A percentile compares a stretch with the other conserved stretches of the same genome.
Evolutionary conservation across 305 asterid species (phyloP).

Genomic region (Solanum hybrid): DNA sequence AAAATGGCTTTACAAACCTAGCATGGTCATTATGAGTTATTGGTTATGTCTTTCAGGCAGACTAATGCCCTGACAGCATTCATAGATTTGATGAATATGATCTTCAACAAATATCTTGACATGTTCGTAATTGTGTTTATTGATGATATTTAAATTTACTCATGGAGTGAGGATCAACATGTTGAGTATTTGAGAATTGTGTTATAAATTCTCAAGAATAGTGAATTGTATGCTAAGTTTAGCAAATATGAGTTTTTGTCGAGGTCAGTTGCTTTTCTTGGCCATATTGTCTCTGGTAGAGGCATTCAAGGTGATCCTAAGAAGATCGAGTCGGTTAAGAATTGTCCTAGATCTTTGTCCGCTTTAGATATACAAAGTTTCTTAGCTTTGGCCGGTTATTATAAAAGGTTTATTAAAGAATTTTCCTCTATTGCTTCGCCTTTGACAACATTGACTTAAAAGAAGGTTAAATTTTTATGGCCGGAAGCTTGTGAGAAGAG

Average conservation of each 20-base stretch:
- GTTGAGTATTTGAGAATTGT: not conserved
- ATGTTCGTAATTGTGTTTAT: not conserved
- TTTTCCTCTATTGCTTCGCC: not conserved
- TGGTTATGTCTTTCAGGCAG: not conserved
- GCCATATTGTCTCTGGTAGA: not conserved
- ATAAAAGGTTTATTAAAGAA: not conserved
- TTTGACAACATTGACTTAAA: not conserved
- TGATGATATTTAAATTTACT: too few species aligned
- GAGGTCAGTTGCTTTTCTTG: not conserved
- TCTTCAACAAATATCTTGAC: not conserved
- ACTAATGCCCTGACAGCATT: not conserved
- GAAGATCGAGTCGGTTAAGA: not conserved
- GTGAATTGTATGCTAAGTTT: not conserved
- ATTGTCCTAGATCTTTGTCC: not conserved
- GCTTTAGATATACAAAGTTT: not conserved
- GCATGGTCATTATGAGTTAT: not conserved
- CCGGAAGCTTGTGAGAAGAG: not conserved
- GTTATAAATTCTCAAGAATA: not conserved
- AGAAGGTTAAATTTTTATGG: not conserved
- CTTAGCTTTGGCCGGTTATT: not conserved
- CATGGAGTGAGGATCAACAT: not conserved
- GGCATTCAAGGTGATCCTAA: not conserved
- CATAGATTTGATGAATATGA: not conserved
- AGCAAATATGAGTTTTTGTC: not conserved
- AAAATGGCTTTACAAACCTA: not conserved